phyloP scores from a whole-genome alignment of 306 rosid genomes.

The Lablab purpureus region DNA sequence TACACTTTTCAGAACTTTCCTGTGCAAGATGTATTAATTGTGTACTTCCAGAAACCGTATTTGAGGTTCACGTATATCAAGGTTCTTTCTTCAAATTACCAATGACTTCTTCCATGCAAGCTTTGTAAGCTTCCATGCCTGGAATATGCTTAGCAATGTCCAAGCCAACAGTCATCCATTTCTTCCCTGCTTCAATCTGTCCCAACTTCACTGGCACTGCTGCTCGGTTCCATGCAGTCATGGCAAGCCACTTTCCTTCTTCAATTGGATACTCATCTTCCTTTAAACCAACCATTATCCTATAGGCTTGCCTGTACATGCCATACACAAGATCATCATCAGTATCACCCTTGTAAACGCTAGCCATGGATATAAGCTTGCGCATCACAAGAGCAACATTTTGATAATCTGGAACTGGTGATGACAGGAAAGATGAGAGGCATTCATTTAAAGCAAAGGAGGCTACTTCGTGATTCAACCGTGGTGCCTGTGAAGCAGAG shows the following conservation, averaged over 20 bases:
- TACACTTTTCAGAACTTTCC: slow-evolving; percentile 35
- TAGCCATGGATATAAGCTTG: slow-evolving; percentile 72
- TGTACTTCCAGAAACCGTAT: slow-evolving; percentile 40
- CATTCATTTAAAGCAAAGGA: slow-evolving; percentile 77
- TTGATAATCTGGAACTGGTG: slow-evolving; percentile 72
- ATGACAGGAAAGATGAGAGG: slow-evolving; percentile 79
- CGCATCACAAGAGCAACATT: slow-evolving; percentile 76
- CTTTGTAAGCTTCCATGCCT: slow-evolving; percentile 85
- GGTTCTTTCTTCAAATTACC: slow-evolving; percentile 54
- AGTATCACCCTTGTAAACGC: slow-evolving; percentile 80
- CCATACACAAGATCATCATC: slow-evolving; percentile 77
- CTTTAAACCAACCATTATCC: slow-evolving; percentile 91
- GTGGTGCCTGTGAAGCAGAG: slow-evolving; percentile 72
- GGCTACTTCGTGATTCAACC: slow-evolving; percentile 77
- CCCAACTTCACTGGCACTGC: slow-evolving; percentile 81
- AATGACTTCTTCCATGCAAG: slow-evolving; percentile 85
- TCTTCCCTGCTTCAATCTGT: slow-evolving; percentile 77
- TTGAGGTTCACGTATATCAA: slow-evolving; percentile 45
- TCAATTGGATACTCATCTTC: slow-evolving; percentile 82
- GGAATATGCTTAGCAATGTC: slow-evolving; percentile 79
- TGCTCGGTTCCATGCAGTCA: slow-evolving; percentile 97
- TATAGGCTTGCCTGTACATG: slow-evolving; percentile 79
- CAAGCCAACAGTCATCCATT: slow-evolving; percentile 85
- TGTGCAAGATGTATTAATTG: slow-evolving; percentile 29
- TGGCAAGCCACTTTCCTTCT: slow-evolving; percentile 96